phyloP scores from a whole-genome alignment of 306 rosid species.

The Rosa lucieae region DNA sequence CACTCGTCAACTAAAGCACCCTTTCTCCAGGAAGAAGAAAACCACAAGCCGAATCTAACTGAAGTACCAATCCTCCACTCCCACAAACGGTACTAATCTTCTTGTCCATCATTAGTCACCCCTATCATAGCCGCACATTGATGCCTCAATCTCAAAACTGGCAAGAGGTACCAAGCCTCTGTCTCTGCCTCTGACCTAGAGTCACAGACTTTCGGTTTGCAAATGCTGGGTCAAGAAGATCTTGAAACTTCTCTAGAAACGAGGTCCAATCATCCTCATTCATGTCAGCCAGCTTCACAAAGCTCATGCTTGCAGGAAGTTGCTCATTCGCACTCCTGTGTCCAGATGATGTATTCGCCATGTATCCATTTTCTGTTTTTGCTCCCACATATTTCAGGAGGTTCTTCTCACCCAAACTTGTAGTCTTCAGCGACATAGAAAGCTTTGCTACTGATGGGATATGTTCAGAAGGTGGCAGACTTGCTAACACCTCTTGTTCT shows the following conservation, averaged over 20 bases:
- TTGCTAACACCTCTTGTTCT: constrained; percentile 31
- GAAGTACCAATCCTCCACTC: constrained; percentile 34
- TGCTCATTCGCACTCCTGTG: constrained; percentile 92
- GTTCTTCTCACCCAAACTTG: constrained; percentile 56
- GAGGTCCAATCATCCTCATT: constrained; percentile 71
- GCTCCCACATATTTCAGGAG: constrained; percentile 44
- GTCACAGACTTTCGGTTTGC: constrained; percentile 62
- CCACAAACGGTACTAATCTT: constrained; percentile 45
- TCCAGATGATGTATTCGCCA: constrained; percentile 62
- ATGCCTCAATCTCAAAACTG: constrained; percentile 79
- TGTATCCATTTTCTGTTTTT: constrained; percentile 52
- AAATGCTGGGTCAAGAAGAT: constrained; percentile 76
- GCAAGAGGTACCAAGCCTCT: constrained; percentile 99
- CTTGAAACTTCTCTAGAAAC: constrained; percentile 77
- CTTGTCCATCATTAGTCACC: constrained; percentile 35
- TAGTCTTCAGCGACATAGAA: constrained; percentile 61
- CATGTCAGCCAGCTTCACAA: constrained; percentile 80
- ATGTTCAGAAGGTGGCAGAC: constrained; percentile 32
- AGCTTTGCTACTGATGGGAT: constrained; percentile 49
- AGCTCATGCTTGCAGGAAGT: constrained; percentile 80
- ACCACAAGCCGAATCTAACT: constrained; percentile 43
- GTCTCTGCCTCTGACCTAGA: constrained; percentile 83
- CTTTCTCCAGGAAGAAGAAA: constrained; percentile 28
- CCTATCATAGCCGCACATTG: constrained; percentile 37
- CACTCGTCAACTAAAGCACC: constrained; percentile 40